Evolutionary conservation across 75 land plant species (phyloP), one percentile per base, ranked within the genome.

Genomic region (Larix kaempferi): DNA sequence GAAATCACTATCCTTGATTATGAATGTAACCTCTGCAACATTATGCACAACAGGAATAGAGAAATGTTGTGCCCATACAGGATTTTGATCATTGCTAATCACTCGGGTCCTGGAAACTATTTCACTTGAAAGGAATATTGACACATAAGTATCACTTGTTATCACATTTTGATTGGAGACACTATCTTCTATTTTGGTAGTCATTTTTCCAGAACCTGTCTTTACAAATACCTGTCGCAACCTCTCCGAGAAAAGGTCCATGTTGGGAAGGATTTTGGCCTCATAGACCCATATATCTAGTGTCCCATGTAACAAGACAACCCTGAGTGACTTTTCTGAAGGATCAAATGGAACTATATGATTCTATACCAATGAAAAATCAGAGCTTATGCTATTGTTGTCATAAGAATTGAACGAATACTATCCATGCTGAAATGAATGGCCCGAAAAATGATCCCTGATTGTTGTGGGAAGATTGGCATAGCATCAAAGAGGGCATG

Each of bases 91-190:
- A 74, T 95, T 91, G 37, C 76, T 67, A 17, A 91, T 88, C 35
- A 93, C 96, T 35, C 78, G 81, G 56, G 96, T 95, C 72, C 92
- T 80, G 1, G 83, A 91, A 60, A 95, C 67, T 3, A 84, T 87
- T 25, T 94, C 98, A 52, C 75, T 78, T 7, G 80, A 54, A 5
- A 95, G 81, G 2, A 80, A 58, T 5, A 95, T 77, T 10, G 89
- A 81, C 44, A 90, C 98, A 78, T 95, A 95, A 12, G 98, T 94
- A 74, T 91, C 98, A 75, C 98, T 93, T n/a, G 95, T 93, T 25
- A 93, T 86, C n/a, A 77, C 85, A 59, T 84, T 83, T 54, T 55
- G 77, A 71, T 44, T 71, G n/a, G n/a, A 62, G 15, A 62, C 74
- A 21, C 54, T 61, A 1, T 59, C 79, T 37, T 79, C 82, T 8